phyloP scores from a whole-genome alignment of 2,329 filamentous ascomycete species.

The Fonsecaea pedrosoi region DNA sequence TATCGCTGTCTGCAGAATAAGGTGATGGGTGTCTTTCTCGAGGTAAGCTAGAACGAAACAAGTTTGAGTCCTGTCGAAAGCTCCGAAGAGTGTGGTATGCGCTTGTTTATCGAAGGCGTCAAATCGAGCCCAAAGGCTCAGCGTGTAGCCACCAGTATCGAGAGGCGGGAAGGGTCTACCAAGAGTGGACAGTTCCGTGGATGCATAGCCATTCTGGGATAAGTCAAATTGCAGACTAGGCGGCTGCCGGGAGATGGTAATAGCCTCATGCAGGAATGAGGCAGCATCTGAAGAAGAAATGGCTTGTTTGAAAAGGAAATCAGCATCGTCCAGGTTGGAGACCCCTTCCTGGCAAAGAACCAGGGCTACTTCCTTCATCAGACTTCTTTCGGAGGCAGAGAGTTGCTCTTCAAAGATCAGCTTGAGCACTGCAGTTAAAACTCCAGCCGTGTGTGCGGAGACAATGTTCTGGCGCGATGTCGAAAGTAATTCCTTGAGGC shows the following conservation, averaged over 20 bases:
- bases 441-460: slow-evolving; percentile 73
- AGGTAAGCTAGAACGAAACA: slow-evolving; percentile 95
- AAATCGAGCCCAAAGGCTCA: slow-evolving; percentile 86
- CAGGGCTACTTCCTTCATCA: slow-evolving; percentile 71
- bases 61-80: slow-evolving; percentile 87
- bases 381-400: slow-evolving; percentile 61
- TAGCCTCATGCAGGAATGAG: slow-evolving; percentile 75
- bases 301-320: slow-evolving; percentile 71
- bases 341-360: slow-evolving; percentile 76
- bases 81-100: slow-evolving; percentile 95
- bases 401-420: slow-evolving; percentile 66
- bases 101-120: slow-evolving; percentile 82
- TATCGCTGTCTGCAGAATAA: slow-evolving; percentile 95
- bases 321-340: slow-evolving; percentile 79
- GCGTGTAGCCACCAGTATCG: slow-evolving; percentile 81
- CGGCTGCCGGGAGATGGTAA: slow-evolving; percentile 76
- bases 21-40: slow-evolving; percentile 89
- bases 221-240: slow-evolving; percentile 94
- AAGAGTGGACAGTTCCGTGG: slow-evolving; percentile 86
- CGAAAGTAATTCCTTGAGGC: slow-evolving; percentile 64
- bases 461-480: slow-evolving; percentile 73
- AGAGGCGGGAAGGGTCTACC: slow-evolving; percentile 83
- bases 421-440: slow-evolving; percentile 70
- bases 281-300: slow-evolving; percentile 60
- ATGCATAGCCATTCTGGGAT: slow-evolving; percentile 83